Evolutionary conservation across 345 rosid species (phyloP), one percentile per base, ranked within the genome.

Genomic region (Ceriops tagal): DNA sequence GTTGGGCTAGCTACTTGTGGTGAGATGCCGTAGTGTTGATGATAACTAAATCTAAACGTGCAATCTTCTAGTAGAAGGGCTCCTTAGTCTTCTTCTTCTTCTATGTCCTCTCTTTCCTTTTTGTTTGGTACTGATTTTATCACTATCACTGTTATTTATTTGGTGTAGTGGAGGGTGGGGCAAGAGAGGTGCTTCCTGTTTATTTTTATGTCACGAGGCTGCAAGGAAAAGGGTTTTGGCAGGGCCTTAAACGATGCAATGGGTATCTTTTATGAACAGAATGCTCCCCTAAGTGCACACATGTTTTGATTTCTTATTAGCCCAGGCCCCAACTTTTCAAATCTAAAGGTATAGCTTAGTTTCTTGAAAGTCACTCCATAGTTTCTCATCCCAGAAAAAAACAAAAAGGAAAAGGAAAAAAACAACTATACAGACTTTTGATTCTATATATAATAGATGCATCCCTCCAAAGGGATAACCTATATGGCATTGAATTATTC

Each of bases 321-420:
- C 39, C 4, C 10, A 10, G 7, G 16, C 16, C 35, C 58, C 27
- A 56, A n/a, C 53, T 28, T 52, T 47, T 20, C 19, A 26, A n/a
- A 43, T 20, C 52, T 35, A 63, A 74, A 67, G 53, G 64, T 68
- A 56, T 68, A 79, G 73, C 81, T 63, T 62, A 72, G 85, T 90
- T 83, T 81, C 96, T 85, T 88, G 82, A 74, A 87, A 88, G 86
- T 85, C 87, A 84, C 96, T 81, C 87, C 66, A 56, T 56, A 8
- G 30, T 56, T 22, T 9, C 59, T 56, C 16, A 21, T 11, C 59
- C 58, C 21, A 21, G 58, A 34, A 8, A 8, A 8, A 34, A 34
- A 34, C 7, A 32, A 34, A 34, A 34, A 34, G 13, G 1, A 43
- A 2, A 43, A 2, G 3, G 13, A 11, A 10, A 39, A 39, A 10